Conservation (phyloP, 2,329 filamentous ascomycete species). For the Helotiales sp. region DNA sequence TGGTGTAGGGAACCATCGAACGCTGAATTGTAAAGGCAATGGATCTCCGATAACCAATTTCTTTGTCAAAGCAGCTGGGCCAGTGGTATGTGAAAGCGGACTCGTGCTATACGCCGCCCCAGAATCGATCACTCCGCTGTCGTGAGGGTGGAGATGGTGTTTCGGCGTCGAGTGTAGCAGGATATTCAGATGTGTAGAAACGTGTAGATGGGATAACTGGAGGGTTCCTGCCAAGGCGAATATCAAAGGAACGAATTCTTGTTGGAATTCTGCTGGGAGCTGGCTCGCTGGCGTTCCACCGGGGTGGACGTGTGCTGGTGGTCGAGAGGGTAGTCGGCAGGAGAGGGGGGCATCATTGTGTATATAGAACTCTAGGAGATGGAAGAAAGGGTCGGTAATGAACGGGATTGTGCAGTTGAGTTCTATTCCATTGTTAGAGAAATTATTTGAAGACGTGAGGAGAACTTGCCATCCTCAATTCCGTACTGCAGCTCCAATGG, state of each 20-base stretch:
- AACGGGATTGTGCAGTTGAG: slow-evolving; percentile 83
- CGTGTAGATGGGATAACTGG: slow-evolving; percentile 86
- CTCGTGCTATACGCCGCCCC: slow-evolving; percentile 86
- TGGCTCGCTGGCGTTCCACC: slow-evolving; percentile 46
- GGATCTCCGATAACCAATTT: slow-evolving; percentile 84
- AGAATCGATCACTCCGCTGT: slow-evolving; percentile 82
- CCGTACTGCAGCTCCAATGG: slow-evolving; percentile 89
- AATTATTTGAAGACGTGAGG: neutral
- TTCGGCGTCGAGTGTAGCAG: slow-evolving; percentile 72
- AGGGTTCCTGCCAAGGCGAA: slow-evolving; percentile 89
- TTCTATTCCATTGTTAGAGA: slow-evolving; percentile 53
- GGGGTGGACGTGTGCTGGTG: slow-evolving; percentile 55
- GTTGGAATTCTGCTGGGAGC: slow-evolving; percentile 43
- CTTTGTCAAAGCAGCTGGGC: slow-evolving; percentile 58
- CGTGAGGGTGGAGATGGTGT: slow-evolving; percentile 65
- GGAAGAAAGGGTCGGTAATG: slow-evolving; percentile 80
- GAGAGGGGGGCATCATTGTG: slow-evolving; percentile 93
- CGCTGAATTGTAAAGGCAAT: slow-evolving; percentile 76
- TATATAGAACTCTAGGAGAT: slow-evolving; percentile 95
- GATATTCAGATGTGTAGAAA: slow-evolving; percentile 88
- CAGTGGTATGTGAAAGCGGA: slow-evolving; percentile 62
- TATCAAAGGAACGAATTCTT: slow-evolving; percentile 80
- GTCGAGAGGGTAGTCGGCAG: slow-evolving; percentile 85
- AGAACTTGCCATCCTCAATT: slow-evolving; percentile 57
- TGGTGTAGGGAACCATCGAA: slow-evolving; percentile 85